Evolutionary conservation across 768 basidiomycete species (phyloP), one percentile per base, ranked within the genome.

Genomic region (Lepiota venenata): DNA sequence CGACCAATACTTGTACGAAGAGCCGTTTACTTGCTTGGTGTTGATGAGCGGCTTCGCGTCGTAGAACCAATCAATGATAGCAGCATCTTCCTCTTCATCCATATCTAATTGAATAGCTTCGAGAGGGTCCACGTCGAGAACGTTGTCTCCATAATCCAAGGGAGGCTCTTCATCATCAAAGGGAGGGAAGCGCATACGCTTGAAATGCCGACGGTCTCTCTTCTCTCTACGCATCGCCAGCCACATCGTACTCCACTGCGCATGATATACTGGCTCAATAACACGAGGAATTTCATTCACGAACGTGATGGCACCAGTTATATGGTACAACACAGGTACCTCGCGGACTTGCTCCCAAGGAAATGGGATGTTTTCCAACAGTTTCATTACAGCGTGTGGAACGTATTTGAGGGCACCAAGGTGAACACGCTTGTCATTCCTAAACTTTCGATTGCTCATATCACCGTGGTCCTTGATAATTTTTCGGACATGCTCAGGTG

Each of bases 211-310:
- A 67, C 97, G 90, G 69, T 99, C 97, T 54, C 97, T 84, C 77
- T 99, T 99, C 74, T 99, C 97, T 57, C 97, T 78, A 56, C 97
- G 81, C 97, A 99, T 99, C 10, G 97, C 96, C 43, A 99, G 77
- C 97, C 97, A 99, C 97, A 99, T 99, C 4, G 92, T 91, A 66
- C 93, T 95, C 97, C 97, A 99, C 65, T 98, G 97, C 1, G 97
- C 93, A 69, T 99, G 97, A 71, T 97, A 98, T 9, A 99, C 83
- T 5, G 97, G 97, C 69, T 98, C 97, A 58, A 98, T 90, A 61
- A 99, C 84, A 44, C 93, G 88, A 40, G 97, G 97, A 37, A 98
- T 89, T 70, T 98, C 94, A 74, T 98, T 98, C 61, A 99, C 97
- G 64, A 99, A 99, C 2, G 97, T 98, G 72, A 99, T 99, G 38